Base-by-base conservation (phyloP, 2,329 filamentous ascomycete species). In the Coniochaeta sp. region DNA sequence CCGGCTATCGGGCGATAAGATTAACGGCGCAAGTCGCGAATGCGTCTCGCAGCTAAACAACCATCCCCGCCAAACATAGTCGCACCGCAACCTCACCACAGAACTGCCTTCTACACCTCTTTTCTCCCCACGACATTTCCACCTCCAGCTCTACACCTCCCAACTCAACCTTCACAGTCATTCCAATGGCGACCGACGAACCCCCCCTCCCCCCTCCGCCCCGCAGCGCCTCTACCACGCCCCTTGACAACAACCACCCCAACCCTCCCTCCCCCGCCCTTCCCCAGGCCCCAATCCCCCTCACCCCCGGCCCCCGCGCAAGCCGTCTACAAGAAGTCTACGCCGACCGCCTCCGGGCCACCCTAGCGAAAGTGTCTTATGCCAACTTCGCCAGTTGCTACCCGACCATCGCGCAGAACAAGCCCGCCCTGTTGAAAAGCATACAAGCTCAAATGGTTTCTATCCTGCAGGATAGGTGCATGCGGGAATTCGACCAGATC, bases 311-410 rank as follows among this genome's bases (percentile, higher is more conserved):
- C 46, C 77, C 77, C 3, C 79, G 82, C 57, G 82, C 82, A 2
- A 59, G 68, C 26, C 74, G 77, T 40, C 74, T 85, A 53, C 73
- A 76, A 50, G 68, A 75, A 51, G 69, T 83, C 30, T 83, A 82
- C 62, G 69, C 71, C 51, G 67, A 71, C 52, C 74, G 75, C 26
- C 73, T 85, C 22, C 57, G 65, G 45, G 75, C 74, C 58, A 83
- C 82, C 2, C 72, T 85, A 28, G 69, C 65, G 57, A 76, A 78
- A 61, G 71, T 85, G 51, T 73, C 68, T 56, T 81, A 75, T 68
- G 71, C 76, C 48, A 81, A 80, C 63, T 78, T 85, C 58, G 75
- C 76, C 2, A 70, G 75, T 1, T 86, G 82, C 66, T 86, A 82
- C 63, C 82, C 82, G 40, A 81, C 77, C 18, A 71, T 84, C n/a